phyloP scores from a whole-genome alignment of 2,329 filamentous ascomycete genomes.

The Bisporella sp. region DNA sequence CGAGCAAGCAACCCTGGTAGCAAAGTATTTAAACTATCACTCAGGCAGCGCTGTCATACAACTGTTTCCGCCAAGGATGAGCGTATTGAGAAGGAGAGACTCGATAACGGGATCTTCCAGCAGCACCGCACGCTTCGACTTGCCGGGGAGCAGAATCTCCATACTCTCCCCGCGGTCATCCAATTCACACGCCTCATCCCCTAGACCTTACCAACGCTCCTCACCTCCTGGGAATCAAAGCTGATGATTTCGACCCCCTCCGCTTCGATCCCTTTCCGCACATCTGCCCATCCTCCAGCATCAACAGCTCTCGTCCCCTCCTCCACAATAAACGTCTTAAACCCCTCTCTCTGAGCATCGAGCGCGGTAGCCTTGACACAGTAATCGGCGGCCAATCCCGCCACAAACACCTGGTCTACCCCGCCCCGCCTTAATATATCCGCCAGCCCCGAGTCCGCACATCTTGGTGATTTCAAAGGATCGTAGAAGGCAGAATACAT shows the following conservation, averaged over 20 bases:
- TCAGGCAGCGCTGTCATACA: too few relatives aligned
- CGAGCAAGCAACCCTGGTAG: too few relatives aligned
- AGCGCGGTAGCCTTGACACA: slow-evolving; percentile 80
- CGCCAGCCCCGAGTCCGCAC: slow-evolving; percentile 58
- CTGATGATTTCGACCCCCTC: slow-evolving; percentile 58
- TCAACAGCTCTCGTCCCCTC: slow-evolving; percentile 74
- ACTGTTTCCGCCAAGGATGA: too few relatives aligned
- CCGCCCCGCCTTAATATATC: slow-evolving; percentile 44
- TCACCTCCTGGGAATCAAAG: slow-evolving; percentile 48
- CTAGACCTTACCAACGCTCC: not conserved
- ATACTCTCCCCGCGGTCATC: too few relatives aligned
- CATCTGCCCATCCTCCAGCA: slow-evolving; percentile 46
- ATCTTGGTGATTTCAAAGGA: slow-evolving; percentile 57
- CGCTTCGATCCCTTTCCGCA: slow-evolving; percentile 43
- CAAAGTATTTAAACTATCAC: too few relatives aligned
- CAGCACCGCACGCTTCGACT: too few relatives aligned
- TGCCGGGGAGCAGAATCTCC: too few relatives aligned
- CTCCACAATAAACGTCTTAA: slow-evolving; percentile 66
- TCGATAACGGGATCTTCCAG: too few relatives aligned
- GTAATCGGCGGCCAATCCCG: slow-evolving; percentile 82
- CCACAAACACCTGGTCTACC: slow-evolving; percentile 76
- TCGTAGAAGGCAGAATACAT: slow-evolving; percentile 94
- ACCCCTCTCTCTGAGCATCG: slow-evolving; percentile 71
- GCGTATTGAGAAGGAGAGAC: too few relatives aligned
- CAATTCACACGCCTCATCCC: too few relatives aligned